phyloP scores from a whole-genome alignment of 1,139 yeast genomes.

The Pneumocystis jirovecii region DNA sequence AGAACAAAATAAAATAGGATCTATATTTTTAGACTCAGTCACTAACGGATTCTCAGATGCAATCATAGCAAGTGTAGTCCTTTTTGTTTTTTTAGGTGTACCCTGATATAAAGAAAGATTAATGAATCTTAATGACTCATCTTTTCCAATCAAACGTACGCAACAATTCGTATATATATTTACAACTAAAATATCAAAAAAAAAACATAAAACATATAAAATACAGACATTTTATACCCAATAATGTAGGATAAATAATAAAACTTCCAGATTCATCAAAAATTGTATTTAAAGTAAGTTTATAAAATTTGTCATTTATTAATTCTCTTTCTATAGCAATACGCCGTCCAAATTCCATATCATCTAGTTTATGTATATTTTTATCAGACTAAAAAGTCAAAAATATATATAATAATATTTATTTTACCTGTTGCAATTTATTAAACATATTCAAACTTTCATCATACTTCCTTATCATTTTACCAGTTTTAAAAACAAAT shows the following conservation, averaged over 20 bases:
- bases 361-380: constrained; percentile 18
- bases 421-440: constrained; percentile 19
- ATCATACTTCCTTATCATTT: constrained; percentile 25
- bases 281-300: constrained; percentile 16
- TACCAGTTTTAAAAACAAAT: constrained; percentile 28
- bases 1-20: constrained; percentile 28
- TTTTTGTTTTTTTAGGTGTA: constrained; percentile 17
- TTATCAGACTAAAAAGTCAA: constrained; percentile 15
- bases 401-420: background rate
- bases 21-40: constrained; percentile 23
- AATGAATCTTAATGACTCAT: constrained; percentile 24
- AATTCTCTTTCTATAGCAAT: constrained; percentile 22
- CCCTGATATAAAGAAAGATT: constrained; percentile 25
- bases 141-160: constrained; percentile 24
- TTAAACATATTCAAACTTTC: constrained; percentile 21
- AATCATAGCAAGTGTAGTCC: constrained; percentile 26
- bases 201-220: background rate
- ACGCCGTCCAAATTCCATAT: constrained; percentile 22
- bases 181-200: constrained; percentile 15
- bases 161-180: constrained; percentile 24
- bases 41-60: constrained; percentile 29
- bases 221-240: constrained; percentile 24
- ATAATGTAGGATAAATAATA: constrained; percentile 24
- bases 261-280: constrained; percentile 29
- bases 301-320: constrained; percentile 12